Evolutionary conservation across 2,329 filamentous ascomycete genomes (phyloP).

Genomic region (Colletotrichum truncatum): DNA sequence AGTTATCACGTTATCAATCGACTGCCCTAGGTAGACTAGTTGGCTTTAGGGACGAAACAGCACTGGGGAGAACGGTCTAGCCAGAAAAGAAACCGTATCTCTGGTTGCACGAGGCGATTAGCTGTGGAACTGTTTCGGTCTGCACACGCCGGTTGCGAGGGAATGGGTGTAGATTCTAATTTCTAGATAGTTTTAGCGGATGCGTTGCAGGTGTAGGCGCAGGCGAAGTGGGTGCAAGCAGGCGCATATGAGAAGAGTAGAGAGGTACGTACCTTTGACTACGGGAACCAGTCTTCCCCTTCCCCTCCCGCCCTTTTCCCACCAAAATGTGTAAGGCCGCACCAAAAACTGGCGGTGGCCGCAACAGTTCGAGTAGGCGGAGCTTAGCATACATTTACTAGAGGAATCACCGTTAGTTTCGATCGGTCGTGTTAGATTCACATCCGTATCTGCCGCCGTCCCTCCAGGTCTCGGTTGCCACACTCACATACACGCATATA

Average conservation of each 20-base stretch:
- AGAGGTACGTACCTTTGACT: not conserved
- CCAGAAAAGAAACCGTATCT: too few relatives aligned
- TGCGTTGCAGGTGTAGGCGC: not conserved
- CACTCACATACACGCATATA: not conserved
- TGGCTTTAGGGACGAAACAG: too few relatives aligned
- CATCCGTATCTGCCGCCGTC: not conserved
- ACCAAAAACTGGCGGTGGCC: constrained; percentile 20
- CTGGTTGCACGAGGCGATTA: too few relatives aligned
- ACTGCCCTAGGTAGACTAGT: too few relatives aligned
- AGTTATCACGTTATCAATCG: too few relatives aligned
- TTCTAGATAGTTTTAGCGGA: too few relatives aligned
- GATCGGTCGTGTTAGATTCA: not conserved
- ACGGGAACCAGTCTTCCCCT: not conserved
- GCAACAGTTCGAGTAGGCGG: not conserved
- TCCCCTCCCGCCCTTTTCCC: constrained; percentile 23
- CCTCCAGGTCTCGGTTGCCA: not conserved
- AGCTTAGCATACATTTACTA: not conserved
- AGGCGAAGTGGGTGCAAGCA: not conserved
- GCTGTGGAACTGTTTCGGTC: too few relatives aligned
- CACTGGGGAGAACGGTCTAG: too few relatives aligned
- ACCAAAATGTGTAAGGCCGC: constrained; percentile 13
- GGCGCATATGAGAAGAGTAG: too few relatives aligned
- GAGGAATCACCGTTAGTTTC: not conserved
- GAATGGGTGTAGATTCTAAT: too few relatives aligned
- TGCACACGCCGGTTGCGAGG: too few relatives aligned